Percentiles rank a stretch among this genome's conserved stretches.
Conservation (phyloP, 257 asterid species). For the Ocimum tenuiflorum region DNA sequence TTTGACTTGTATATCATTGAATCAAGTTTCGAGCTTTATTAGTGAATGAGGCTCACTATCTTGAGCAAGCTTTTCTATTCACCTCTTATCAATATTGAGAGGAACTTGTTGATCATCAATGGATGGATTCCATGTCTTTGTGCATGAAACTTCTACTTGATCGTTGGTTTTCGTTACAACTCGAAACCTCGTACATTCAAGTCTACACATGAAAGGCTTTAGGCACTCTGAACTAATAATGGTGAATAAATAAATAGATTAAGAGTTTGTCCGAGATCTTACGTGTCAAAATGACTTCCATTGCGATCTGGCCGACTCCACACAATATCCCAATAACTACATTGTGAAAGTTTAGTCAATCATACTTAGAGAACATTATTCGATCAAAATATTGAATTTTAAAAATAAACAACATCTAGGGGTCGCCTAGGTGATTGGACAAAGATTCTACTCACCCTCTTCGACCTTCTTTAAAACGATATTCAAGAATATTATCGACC, state of each 20-base stretch:
- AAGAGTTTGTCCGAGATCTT: neutral
- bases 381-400: no score
- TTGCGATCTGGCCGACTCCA: conserved; percentile 43
- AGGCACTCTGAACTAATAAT: no score
- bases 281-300: conserved; percentile 29
- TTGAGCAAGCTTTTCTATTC: no score
- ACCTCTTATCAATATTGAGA: conserved; percentile 49
- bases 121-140: conserved; percentile 34
- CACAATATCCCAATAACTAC: conserved; percentile 59
- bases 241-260: neutral
- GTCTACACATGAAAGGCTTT: conserved; percentile 6
- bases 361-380: neutral
- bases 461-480: conserved; percentile 12
- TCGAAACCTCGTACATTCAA: conserved; percentile 28
- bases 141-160: conserved; percentile 60
- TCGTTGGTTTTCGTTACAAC: conserved; percentile 29
- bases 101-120: conserved; percentile 20
- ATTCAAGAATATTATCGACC: conserved; percentile 36
- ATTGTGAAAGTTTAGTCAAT: neutral
- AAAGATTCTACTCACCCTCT: conserved; percentile 42
- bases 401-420: no score
- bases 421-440: no score
- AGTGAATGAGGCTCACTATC: no score
- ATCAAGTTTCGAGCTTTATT: no score
- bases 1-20: no score